Percentiles rank a stretch among this genome's conserved stretches.
Conservation (phyloP, 2,329 filamentous ascomycete species). For the Escovopsis sp. region DNA sequence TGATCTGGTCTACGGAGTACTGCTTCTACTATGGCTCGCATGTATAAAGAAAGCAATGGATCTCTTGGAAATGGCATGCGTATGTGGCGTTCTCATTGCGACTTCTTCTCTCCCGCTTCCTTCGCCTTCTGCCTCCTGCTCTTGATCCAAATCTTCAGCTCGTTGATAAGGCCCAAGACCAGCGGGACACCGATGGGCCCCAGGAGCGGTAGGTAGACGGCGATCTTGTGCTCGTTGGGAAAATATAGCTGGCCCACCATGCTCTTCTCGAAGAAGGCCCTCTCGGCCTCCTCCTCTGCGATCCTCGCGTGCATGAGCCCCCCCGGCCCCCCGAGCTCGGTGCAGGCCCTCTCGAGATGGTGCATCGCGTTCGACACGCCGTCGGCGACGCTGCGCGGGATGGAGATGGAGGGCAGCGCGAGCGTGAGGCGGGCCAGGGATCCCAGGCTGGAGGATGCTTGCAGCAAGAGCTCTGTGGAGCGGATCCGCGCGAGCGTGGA, state of each 20-base stretch:
- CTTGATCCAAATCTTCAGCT: slow-evolving; percentile 50
- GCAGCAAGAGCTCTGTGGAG: slow-evolving; percentile 69
- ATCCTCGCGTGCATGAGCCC: slow-evolving; percentile 69
- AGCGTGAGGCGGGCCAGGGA: slow-evolving; percentile 74
- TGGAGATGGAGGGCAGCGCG: slow-evolving; percentile 78
- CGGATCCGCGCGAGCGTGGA: slow-evolving; percentile 76
- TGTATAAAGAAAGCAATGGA: not conserved
- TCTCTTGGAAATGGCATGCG: too few relatives aligned
- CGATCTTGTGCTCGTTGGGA: slow-evolving; percentile 94
- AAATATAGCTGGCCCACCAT: slow-evolving; percentile 99
- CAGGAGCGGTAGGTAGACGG: slow-evolving; percentile 82
- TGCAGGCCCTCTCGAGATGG: slow-evolving; percentile 64
- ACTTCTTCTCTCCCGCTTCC: slow-evolving; percentile 23
- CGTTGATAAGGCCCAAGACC: slow-evolving; percentile 68
- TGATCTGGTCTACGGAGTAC: too few relatives aligned
- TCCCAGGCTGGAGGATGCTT: slow-evolving; percentile 86
- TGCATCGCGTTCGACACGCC: slow-evolving; percentile 67
- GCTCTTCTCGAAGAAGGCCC: slow-evolving; percentile 94
- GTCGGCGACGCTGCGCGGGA: slow-evolving; percentile 72
- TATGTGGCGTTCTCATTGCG: slow-evolving; percentile 10
- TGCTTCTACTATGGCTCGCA: too few relatives aligned
- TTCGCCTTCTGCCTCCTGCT: slow-evolving; percentile 29
- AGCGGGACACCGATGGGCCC: slow-evolving; percentile 85
- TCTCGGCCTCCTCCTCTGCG: slow-evolving; percentile 78
- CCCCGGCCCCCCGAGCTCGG: slow-evolving; percentile 46